Evolutionary conservation across 2,329 filamentous ascomycete species (phyloP).

Genomic region (Aspergillus floridensis): DNA sequence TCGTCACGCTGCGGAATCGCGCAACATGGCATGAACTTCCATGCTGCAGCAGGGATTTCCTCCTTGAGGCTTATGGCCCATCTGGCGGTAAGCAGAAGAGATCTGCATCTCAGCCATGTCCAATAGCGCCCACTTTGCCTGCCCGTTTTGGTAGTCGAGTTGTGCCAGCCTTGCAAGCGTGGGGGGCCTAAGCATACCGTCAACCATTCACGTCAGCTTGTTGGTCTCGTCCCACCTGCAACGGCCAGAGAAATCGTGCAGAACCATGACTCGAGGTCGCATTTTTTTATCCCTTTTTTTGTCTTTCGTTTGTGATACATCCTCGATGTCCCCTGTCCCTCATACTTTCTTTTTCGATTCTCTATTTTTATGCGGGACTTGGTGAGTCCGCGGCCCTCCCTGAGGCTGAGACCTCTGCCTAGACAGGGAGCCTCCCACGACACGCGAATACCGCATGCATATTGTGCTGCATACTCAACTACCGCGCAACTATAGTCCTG

Average conservation of each 20-base stretch:
- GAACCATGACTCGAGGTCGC: neutral
- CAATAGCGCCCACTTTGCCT: neutral
- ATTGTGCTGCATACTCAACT: conserved; percentile 1
- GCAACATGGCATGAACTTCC: conserved; percentile 2
- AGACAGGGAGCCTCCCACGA: neutral
- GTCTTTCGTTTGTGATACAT: neutral
- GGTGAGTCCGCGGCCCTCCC: neutral
- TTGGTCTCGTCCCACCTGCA: neutral
- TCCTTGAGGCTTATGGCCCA: neutral
- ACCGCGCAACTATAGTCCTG: neutral
- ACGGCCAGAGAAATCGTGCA: neutral
- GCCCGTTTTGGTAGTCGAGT: neutral
- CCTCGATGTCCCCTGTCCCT: neutral
- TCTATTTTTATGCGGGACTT: neutral
- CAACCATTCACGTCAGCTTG: neutral
- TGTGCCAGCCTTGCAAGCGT: neutral
- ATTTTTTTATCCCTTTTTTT: neutral
- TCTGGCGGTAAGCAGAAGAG: conserved; percentile 10
- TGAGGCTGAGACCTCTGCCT: conserved; percentile 7
- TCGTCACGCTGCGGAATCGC: neutral
- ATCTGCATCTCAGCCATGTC: conserved; percentile 11
- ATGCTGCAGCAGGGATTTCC: conserved; percentile 4
- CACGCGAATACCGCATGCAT: neutral
- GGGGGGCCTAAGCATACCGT: conserved; percentile 4
- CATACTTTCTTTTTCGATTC: neutral